A percentile compares a stretch with the other conserved stretches of the same genome.
Conservation (phyloP, 306 rosid species). For the Adenanthera pavonina region DNA sequence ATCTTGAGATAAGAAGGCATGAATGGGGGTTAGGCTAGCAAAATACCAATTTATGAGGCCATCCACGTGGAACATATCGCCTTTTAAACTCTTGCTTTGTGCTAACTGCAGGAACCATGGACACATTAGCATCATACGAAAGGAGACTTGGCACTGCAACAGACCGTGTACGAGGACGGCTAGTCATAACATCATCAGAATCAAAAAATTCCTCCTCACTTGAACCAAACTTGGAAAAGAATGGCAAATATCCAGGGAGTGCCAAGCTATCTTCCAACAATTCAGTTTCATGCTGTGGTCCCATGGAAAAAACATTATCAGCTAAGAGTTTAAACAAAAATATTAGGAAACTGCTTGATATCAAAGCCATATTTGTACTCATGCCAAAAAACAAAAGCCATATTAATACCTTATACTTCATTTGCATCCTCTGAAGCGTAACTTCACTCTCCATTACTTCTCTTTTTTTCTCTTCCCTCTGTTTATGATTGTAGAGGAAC, state of each 20-base stretch:
- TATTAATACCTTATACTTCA: conserved; percentile 82
- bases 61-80: conserved; percentile 74
- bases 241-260: conserved; percentile 34
- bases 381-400: not conserved
- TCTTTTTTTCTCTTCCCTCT: conserved; percentile 95
- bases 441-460: conserved; percentile 94
- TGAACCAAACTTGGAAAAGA: conserved; percentile 27
- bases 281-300: conserved; percentile 38
- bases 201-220: conserved; percentile 81
- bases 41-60: conserved; percentile 95
- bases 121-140: conserved; percentile 56
- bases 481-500: conserved; percentile 41
- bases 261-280: conserved; percentile 42
- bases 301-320: conserved; percentile 25
- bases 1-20: not conserved
- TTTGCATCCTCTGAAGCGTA: conserved; percentile 86
- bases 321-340: conserved; percentile 1
- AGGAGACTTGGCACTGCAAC: conserved; percentile 53
- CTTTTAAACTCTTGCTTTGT: conserved; percentile 77
- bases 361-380: not conserved
- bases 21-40: not conserved
- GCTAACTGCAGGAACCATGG: conserved; percentile 59
- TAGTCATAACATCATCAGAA: conserved; percentile 74
- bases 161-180: conserved; percentile 63
- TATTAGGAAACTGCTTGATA: not conserved